Percentiles rank a stretch among this genome's conserved stretches.
Conservation (phyloP, 1,284 basidiomycete genomes). For the Papiliotrema flavescens region DNA sequence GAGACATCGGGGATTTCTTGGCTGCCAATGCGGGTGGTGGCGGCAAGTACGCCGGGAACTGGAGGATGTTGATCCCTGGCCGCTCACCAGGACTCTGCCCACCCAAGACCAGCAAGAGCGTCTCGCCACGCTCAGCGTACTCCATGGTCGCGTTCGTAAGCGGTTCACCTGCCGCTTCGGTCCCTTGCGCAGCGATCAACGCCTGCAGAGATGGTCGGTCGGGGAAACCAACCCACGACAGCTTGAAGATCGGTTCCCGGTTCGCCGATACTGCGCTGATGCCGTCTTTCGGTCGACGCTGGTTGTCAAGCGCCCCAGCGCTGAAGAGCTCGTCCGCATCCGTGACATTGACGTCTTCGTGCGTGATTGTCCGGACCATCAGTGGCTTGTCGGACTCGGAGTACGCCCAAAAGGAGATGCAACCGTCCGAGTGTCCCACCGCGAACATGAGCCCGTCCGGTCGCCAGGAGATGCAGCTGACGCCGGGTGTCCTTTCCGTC, state of each 20-base stretch:
- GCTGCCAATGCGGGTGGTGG: conserved; percentile 27
- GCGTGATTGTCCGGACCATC: conserved; percentile 65
- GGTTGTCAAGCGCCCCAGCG: conserved; percentile 47
- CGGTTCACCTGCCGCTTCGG: conserved; percentile 26
- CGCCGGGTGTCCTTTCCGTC: conserved; percentile 64
- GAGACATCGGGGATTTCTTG: conserved; percentile 13
- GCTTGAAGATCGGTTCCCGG: conserved; percentile 82
- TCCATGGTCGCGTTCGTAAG: conserved; percentile 42
- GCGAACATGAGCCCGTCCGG: conserved; percentile 55
- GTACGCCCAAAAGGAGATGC: conserved; percentile 79
- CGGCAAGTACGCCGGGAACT: conserved; percentile 69
- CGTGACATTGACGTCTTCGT: conserved; percentile 51
- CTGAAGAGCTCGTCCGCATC: conserved; percentile 49
- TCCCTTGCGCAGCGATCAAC: conserved; percentile 30
- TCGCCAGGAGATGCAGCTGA: conserved; percentile 69
- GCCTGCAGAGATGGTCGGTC: conserved; percentile 49
- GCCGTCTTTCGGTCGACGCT: conserved; percentile 18
- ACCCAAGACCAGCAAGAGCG: conserved; percentile 72
- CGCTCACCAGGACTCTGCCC: conserved; percentile 60
- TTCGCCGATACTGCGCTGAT: conserved; percentile 25
- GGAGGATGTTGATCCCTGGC: conserved; percentile 65
- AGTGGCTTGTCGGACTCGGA: conserved; percentile 78
- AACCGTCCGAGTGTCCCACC: conserved; percentile 71
- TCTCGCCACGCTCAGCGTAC: conserved; percentile 58
- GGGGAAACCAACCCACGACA: conserved; percentile 75